Conservation (phyloP, 352 stramenopile genomes). For the Aphanomyces cochlioides region DNA sequence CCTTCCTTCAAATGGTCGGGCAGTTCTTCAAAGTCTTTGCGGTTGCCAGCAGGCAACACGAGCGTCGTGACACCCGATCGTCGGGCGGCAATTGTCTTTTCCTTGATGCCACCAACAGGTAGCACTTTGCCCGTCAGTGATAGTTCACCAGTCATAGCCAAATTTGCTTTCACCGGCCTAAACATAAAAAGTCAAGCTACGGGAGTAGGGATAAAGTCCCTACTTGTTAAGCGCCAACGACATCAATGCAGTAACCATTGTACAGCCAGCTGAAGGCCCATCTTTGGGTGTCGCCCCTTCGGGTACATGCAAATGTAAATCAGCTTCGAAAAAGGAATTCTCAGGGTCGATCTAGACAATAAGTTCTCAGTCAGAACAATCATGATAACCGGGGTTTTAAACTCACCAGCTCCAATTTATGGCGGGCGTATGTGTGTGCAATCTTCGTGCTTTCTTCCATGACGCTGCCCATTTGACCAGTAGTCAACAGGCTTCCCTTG, state of each 20-base stretch:
- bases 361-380: too few species aligned
- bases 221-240: conserved; percentile 92
- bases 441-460: conserved; percentile 99
- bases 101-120: conserved; percentile 98
- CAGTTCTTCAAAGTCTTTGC: conserved; percentile 95
- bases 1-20: conserved; percentile 96
- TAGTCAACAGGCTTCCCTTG: conserved; percentile 57
- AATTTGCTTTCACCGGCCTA: conserved; percentile 89
- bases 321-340: conserved; percentile 92
- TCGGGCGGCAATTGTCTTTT: conserved; percentile 98
- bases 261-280: conserved; percentile 95
- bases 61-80: conserved; percentile 93
- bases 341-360: conserved; percentile 41
- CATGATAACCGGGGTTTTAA: neutral
- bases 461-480: conserved; percentile 96
- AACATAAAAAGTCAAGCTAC: conserved; percentile 13
- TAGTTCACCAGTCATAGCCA: conserved; percentile 98
- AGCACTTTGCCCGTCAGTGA: conserved; percentile 97
- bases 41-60: conserved; percentile 92
- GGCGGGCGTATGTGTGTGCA: conserved; percentile 90
- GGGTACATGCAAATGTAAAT: conserved; percentile 98
- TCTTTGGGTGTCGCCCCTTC: conserved; percentile 99
- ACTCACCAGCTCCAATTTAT: conserved; percentile 53
- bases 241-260: conserved; percentile 97
- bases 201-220: conserved; percentile 26